Conservation (phyloP, 805 yeast species). For the Kazachstania bromeliacearum region DNA sequence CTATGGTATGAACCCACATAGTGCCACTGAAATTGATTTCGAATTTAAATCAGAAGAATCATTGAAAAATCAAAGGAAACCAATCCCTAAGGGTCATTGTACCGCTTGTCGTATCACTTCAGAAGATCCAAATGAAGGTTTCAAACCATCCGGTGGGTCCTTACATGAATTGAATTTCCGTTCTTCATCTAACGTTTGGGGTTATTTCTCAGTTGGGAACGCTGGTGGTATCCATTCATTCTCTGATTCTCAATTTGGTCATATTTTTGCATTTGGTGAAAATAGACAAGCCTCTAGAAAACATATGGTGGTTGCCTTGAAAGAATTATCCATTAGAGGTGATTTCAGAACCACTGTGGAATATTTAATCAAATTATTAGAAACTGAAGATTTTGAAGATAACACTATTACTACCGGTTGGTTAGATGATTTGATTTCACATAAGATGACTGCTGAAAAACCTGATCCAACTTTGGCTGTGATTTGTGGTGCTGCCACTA, state of each 20-base stretch:
- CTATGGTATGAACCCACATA: constrained; percentile 94
- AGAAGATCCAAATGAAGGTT: constrained; percentile 98
- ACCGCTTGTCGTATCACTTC: constrained; percentile 98
- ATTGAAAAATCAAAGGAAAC: constrained; percentile 74
- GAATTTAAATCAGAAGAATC: constrained; percentile 70
- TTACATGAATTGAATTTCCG: constrained; percentile 93
- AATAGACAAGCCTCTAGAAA: constrained; percentile 96
- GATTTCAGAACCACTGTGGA: constrained; percentile 98
- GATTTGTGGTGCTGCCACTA: constrained; percentile 96
- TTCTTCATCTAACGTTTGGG: constrained; percentile 98
- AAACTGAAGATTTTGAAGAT: constrained; percentile 92
- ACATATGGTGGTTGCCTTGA: constrained; percentile 97
- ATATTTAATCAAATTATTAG: constrained; percentile 86
- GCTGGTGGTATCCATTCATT: constrained; percentile 96
- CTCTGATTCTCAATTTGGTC: constrained; percentile 98
- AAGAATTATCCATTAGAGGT: constrained; percentile 94
- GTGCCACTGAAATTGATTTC: constrained; percentile 82
- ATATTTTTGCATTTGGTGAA: constrained; percentile 97
- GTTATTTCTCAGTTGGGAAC: constrained; percentile 94
- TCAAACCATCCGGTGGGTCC: constrained; percentile 96
- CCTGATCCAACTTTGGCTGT: constrained; percentile 89
- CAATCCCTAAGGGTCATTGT: constrained; percentile 95
- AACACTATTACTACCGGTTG: constrained; percentile 98
- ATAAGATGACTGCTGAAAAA: constrained; percentile 91
- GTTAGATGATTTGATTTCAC: constrained; percentile 92